Evolutionary conservation across 192 early-diverging fungal genomes (phyloP).

Genomic region (Physocladia obscura): DNA sequence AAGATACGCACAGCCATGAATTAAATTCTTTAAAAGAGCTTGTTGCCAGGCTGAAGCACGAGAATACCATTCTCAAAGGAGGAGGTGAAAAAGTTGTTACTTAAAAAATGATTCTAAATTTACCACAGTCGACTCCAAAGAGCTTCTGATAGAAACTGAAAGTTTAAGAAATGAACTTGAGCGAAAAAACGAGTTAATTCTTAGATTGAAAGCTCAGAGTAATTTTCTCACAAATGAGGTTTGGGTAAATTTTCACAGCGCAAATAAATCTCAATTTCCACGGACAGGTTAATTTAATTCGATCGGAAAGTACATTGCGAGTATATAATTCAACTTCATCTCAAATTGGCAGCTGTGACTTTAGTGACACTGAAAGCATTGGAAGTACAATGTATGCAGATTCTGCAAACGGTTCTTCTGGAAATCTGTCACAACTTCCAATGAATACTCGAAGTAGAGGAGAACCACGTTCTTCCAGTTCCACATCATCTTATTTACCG

Average conservation of each 20-base stretch:
- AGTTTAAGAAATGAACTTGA: constrained; percentile 2
- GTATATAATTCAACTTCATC: not conserved
- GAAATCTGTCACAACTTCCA: not conserved
- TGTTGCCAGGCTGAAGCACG: constrained; percentile 2
- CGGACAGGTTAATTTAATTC: not conserved
- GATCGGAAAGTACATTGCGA: not conserved
- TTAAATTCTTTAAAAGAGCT: not conserved
- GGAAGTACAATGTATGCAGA: not conserved
- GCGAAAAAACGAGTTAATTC: not conserved
- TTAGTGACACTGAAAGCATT: constrained; percentile 15
- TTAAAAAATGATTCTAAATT: no score
- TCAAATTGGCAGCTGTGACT: not conserved
- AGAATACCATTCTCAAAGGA: not conserved
- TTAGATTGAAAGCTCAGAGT: constrained; percentile 1
- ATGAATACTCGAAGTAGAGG: no score
- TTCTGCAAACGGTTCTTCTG: not conserved
- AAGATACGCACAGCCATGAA: no score
- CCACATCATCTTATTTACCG: constrained; percentile 1
- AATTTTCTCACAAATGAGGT: constrained; percentile 17
- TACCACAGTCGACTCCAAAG: not conserved
- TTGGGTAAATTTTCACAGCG: no score
- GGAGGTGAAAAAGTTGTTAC: constrained; percentile 5
- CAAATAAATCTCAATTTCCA: no score
- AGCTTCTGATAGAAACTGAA: constrained; percentile 5
- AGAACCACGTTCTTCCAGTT: not conserved